phyloP scores from a whole-genome alignment of 2,329 filamentous ascomycete genomes.

The Aureobasidium sp. region DNA sequence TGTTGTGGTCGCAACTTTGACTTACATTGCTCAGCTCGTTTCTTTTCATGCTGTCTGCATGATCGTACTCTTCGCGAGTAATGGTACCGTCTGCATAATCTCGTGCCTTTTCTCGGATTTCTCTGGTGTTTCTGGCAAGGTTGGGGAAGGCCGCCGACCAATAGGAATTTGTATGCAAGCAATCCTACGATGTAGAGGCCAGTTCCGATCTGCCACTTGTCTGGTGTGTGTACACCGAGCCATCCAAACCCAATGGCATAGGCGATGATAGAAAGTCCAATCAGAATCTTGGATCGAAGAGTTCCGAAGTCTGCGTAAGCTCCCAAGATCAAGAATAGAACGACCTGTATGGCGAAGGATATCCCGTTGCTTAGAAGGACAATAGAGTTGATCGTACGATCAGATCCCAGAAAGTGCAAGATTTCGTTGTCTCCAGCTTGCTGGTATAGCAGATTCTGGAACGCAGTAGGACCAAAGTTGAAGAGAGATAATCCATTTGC shows the following conservation, averaged over 20 bases:
- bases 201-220: constrained; percentile 54
- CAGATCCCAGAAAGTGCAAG: constrained; percentile 49
- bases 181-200: constrained; percentile 61
- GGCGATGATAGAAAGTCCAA: constrained; percentile 54
- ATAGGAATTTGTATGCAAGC: constrained; percentile 47
- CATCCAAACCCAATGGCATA: constrained; percentile 61
- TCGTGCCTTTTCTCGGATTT: constrained; percentile 45
- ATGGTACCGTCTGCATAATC: constrained; percentile 48
- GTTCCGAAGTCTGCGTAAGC: constrained; percentile 58
- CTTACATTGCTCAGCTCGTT: constrained; percentile 55
- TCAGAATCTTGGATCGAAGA: constrained; percentile 56
- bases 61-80: constrained; percentile 53
- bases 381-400: constrained; percentile 57
- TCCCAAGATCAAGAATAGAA: constrained; percentile 48
- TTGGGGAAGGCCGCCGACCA: constrained; percentile 61
- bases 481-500: constrained; percentile 47
- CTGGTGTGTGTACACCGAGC: constrained; percentile 55
- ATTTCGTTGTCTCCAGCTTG: constrained; percentile 50
- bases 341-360: constrained; percentile 59
- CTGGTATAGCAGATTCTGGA: constrained; percentile 57
- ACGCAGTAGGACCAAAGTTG: constrained; percentile 59
- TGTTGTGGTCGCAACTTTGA: neutral
- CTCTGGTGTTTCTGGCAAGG: constrained; percentile 47
- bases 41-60: constrained; percentile 54
- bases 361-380: constrained; percentile 61